Conservation (phyloP, 208 protist species). For the Crithidia fasciculata region DNA sequence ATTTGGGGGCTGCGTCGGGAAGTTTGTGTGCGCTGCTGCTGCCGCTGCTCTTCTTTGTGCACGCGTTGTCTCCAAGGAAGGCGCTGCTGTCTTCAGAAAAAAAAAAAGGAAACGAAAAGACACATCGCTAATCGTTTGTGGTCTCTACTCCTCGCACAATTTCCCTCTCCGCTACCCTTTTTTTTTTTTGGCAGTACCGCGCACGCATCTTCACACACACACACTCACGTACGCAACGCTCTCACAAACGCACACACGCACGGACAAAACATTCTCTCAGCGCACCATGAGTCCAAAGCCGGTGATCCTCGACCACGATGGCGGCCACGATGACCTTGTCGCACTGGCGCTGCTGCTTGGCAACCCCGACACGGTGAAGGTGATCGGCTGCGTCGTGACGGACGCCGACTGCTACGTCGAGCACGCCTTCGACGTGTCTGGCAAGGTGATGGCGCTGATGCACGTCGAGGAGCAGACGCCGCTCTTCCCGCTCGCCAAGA, state of each 20-base stretch:
- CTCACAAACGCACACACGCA: conserved; percentile 4
- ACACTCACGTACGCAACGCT: no score
- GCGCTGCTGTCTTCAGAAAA: no score
- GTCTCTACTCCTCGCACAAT: no score
- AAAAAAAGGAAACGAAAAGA: no score
- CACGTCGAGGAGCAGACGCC: conserved; percentile 41
- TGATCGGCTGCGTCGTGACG: conserved; percentile 84
- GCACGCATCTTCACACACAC: no score
- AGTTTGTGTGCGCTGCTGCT: no score
- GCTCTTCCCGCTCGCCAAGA: conserved; percentile 75
- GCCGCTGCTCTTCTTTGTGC: no score
- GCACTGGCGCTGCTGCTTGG: conserved; percentile 77
- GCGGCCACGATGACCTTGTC: conserved; percentile 86
- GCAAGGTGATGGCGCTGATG: conserved; percentile 83
- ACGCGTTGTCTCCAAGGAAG: no score
- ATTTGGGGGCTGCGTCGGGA: no score
- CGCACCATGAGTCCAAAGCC: conserved; percentile 37
- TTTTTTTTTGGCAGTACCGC: no score
- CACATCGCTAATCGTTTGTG: no score
- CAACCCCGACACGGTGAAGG: conserved; percentile 68
- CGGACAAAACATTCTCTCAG: background rate
- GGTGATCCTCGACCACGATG: conserved; percentile 90
- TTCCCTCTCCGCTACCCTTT: no score
- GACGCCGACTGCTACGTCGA: conserved; percentile 88
- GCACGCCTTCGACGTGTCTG: conserved; percentile 72